Evolutionary conservation across 2,329 filamentous ascomycete species (phyloP).

Genomic region (Ascocoryne sarcoides): DNA sequence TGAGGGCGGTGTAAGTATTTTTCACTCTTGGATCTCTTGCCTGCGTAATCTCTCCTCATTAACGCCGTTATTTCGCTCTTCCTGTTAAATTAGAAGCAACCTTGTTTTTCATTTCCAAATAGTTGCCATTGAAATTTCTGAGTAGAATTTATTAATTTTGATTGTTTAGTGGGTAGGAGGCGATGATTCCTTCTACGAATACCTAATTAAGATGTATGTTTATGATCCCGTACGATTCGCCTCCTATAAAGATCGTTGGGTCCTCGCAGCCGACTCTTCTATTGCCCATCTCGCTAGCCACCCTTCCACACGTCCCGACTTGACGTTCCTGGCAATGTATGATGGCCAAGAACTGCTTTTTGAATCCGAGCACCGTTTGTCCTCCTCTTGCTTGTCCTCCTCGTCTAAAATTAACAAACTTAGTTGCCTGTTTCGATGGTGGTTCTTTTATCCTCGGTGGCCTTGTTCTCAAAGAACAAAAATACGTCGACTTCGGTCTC

Average conservation of each 20-base stretch:
- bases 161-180: slow-evolving; percentile 62
- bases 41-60: no score
- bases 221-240: slow-evolving; percentile 61
- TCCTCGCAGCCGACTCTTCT: slow-evolving; percentile 64
- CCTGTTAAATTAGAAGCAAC: no score
- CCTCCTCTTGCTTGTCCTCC: not conserved
- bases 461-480: slow-evolving; percentile 52
- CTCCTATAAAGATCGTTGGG: slow-evolving; percentile 65
- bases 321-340: slow-evolving; percentile 63
- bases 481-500: slow-evolving; percentile 68
- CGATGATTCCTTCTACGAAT: slow-evolving; percentile 78
- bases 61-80: no score
- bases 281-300: slow-evolving; percentile 64
- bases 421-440: slow-evolving; percentile 73
- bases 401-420: not conserved
- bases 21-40: no score
- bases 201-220: slow-evolving; percentile 83
- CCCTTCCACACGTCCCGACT: slow-evolving; percentile 54
- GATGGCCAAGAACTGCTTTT: slow-evolving; percentile 36
- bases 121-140: no score
- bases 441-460: slow-evolving; percentile 82
- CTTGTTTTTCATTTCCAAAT: no score
- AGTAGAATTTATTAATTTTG: no score
- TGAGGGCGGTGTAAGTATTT: slow-evolving; percentile 44
- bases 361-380: slow-evolving; percentile 35